Conservation (phyloP, 306 rosid genomes). For the Alnus rubra region DNA sequence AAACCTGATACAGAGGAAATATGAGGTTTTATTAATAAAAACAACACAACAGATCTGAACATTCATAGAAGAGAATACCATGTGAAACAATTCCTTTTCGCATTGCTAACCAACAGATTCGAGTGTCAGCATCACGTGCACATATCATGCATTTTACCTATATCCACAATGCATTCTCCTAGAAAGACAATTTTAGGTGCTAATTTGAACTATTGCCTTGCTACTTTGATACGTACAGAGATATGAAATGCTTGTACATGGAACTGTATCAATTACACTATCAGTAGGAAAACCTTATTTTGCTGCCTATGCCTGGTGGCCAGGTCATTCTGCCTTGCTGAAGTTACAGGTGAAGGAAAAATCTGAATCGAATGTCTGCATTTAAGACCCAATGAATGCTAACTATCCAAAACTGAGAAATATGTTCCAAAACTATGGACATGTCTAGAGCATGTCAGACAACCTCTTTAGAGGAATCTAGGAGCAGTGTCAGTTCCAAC, state of each 20-base stretch:
- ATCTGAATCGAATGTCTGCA: background rate
- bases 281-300: background rate
- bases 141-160: background rate
- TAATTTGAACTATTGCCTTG: background rate
- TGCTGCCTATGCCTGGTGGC: background rate
- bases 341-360: background rate
- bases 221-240: background rate
- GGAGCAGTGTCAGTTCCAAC: background rate
- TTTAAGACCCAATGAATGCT: background rate
- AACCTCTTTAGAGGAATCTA: background rate
- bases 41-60: background rate
- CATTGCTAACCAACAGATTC: too few relatives aligned
- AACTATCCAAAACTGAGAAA: background rate
- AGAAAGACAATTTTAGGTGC: background rate
- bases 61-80: too few relatives aligned
- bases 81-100: too few relatives aligned
- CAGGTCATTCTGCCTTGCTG: background rate
- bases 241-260: background rate
- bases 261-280: background rate
- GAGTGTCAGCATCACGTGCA: too few relatives aligned
- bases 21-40: slow-evolving; percentile 19
- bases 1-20: slow-evolving; percentile 58
- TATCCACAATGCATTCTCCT: background rate
- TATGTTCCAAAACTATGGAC: background rate
- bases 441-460: background rate